Base-by-base conservation (phyloP, 768 basidiomycete species). In the Scleroderma bovista region DNA sequence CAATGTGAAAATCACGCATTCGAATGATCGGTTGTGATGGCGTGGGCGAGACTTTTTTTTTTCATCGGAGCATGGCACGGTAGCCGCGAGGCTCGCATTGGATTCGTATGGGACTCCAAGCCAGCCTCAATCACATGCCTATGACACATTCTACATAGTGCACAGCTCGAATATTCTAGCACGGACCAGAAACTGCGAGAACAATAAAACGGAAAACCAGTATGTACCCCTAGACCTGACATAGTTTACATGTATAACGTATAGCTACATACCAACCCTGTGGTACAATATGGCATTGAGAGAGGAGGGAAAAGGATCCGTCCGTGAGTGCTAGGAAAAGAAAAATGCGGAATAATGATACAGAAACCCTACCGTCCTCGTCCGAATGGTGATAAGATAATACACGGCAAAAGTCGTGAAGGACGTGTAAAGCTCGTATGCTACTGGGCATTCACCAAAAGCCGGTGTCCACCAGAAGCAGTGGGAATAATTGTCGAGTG, bases 221-320 rank as follows among this genome's bases (percentile, higher is more conserved):
- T 40, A 19, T 20, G 17, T 40, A 20, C n/a, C 22, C 38, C 57
- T 47, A 65, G 42, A 44, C 48, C 43, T 52, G 54, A 20, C 64
- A 56, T 69, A 66, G 41, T 63, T 67, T 69, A 67, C 67, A 69
- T 46, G 45, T 62, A 66, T 68, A 68, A 67, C 53, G 65, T 67
- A 67, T 57, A 47, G 67, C 65, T 67, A 67, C 67, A 67, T 61
- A 59, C 52, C 50, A 50, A 51, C 52, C 32, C 46, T 36, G 52
- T 50, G 56, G 52, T 60, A 64, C 47, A 57, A 56, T 57, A 63
- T 60, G 52, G 26, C 57, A 55, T 19, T 23, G 13, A 45, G 52
- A 32, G 19, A 36, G 33, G 33, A 49, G 47, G 17, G 48, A 53
- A 37, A 36, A 20, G 19, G 52, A 62, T 65, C 58, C 64, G 51